Evolutionary conservation across 2,329 filamentous ascomycete genomes (phyloP), one percentile per base, ranked within the genome.

Genomic region (Phaeomoniella chlamydospora): DNA sequence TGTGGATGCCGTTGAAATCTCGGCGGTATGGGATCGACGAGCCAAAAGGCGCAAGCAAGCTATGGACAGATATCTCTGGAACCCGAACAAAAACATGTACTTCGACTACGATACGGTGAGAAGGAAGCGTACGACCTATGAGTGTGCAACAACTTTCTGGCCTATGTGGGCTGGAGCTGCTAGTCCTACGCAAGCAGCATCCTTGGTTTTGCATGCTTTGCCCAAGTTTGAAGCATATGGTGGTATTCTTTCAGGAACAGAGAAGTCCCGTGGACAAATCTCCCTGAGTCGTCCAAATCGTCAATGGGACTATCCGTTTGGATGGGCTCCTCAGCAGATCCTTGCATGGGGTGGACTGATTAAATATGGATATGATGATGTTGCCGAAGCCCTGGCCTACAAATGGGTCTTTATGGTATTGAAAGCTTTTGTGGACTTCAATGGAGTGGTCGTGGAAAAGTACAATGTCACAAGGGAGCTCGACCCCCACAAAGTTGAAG

Each of bases 371-470:
- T 96, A 93, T 54, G 77, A 80, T 17, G 82, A 88, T 15, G 87
- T 94, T 42, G 86, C 86, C 1, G 82, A 94, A 61, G 70, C 86
- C 19, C 62, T 98, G 44, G 82, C 85, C 0, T 98, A 98, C 61
- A 86, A 90, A 58, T 98, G 90, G 90, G 64, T 94, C 36, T 93
- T 87, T 56, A 96, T 96, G 88, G 86, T 94, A 50, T 94, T 85
- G 39, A 94, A 93, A 61, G 87, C 90, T 0, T 96, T 96, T 62
- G 87, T 94, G 41, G 88, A 98, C 57, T 96, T 88, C 67, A 96
- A 96, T 53, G 90, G 90, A 29, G 86, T 94, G 5, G 88, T 98
- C 2, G 90, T 96, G 4, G 90, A 98, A 61, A 98, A 98, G 64
- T 98, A 98, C 63, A 84, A 98, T 58, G 90, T 98, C 41, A 96